phyloP scores from a whole-genome alignment of 2,329 filamentous ascomycete species.

The Colletotrichum godetiae region DNA sequence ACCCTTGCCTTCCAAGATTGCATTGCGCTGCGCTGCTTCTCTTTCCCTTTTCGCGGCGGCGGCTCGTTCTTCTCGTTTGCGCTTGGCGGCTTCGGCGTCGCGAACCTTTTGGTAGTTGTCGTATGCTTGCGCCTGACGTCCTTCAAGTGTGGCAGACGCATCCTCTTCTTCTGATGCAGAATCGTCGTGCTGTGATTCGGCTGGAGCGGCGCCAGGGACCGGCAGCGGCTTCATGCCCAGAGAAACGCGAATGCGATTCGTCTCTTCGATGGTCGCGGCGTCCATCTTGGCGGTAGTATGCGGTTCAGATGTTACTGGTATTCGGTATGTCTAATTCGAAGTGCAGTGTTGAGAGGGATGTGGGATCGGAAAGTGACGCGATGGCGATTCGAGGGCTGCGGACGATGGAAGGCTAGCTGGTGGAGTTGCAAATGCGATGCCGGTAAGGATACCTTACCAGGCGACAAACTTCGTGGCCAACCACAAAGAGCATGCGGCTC shows the following conservation, averaged over 20 bases:
- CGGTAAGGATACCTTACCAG: neutral
- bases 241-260: constrained; percentile 89
- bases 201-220: constrained; percentile 74
- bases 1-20: constrained; percentile 83
- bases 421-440: neutral
- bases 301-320: neutral
- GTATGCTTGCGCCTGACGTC: constrained; percentile 76
- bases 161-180: constrained; percentile 73
- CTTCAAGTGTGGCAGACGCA: constrained; percentile 84
- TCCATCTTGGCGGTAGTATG: constrained; percentile 58
- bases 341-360: neutral
- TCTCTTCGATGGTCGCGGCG: constrained; percentile 87
- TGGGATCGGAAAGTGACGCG: neutral
- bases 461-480: constrained; percentile 31
- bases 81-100: constrained; percentile 81
- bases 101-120: constrained; percentile 76
- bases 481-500: constrained; percentile 23
- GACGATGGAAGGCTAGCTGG: neutral
- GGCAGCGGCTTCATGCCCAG: constrained; percentile 92
- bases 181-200: constrained; percentile 50
- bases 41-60: constrained; percentile 88
- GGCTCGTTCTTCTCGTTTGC: constrained; percentile 81
- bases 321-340: no score
- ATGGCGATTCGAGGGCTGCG: neutral
- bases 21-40: constrained; percentile 81